A percentile compares a stretch with the other conserved stretches of the same genome.
phyloP scores from a whole-genome alignment of 176 grass and related monocot species.

The Eleusine coracana region DNA sequence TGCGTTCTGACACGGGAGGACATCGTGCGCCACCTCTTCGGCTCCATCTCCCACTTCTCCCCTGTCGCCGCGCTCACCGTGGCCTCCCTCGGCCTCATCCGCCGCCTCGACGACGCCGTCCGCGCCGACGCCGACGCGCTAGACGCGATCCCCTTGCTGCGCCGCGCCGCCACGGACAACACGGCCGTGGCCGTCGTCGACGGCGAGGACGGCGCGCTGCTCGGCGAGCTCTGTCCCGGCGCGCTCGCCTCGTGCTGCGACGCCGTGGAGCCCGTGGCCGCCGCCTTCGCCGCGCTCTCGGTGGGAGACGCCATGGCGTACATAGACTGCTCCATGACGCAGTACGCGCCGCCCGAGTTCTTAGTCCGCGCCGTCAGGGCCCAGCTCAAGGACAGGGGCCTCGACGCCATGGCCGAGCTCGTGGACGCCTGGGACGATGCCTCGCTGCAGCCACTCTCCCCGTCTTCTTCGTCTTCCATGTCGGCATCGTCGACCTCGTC shows the following conservation, averaged over 20 bases:
- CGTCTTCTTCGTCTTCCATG: background rate
- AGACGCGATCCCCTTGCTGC: slow-evolving; percentile 55
- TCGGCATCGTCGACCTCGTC: slow-evolving; percentile 41
- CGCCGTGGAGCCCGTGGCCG: slow-evolving; percentile 38
- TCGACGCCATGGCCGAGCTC: slow-evolving; percentile 54
- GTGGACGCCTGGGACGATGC: slow-evolving; percentile 36
- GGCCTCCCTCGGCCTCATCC: slow-evolving; percentile 62
- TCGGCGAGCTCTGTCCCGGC: slow-evolving; percentile 65
- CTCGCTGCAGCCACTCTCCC: background rate
- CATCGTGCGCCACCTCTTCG: slow-evolving; percentile 81
- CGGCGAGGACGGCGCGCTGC: slow-evolving; percentile 40
- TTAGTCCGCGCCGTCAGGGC: slow-evolving; percentile 45
- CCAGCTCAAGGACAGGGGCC: slow-evolving; percentile 41
- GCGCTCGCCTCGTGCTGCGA: slow-evolving; percentile 43
- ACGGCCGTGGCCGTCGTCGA: slow-evolving; percentile 66
- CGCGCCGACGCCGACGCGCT: slow-evolving; percentile 52
- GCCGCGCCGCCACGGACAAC: slow-evolving; percentile 32
- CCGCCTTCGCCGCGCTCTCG: slow-evolving; percentile 57
- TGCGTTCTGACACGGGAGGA: slow-evolving; percentile 80
- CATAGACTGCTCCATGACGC: slow-evolving; percentile 50
- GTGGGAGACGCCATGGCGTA: slow-evolving; percentile 51
- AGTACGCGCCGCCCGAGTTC: slow-evolving; percentile 40
- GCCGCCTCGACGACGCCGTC: slow-evolving; percentile 29
- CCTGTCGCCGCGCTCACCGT: slow-evolving; percentile 53
- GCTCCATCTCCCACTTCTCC: slow-evolving; percentile 65